A percentile compares a stretch with the other conserved stretches of the same genome.
phyloP scores from a whole-genome alignment of 345 rosid species.

The Mangifera indica region DNA sequence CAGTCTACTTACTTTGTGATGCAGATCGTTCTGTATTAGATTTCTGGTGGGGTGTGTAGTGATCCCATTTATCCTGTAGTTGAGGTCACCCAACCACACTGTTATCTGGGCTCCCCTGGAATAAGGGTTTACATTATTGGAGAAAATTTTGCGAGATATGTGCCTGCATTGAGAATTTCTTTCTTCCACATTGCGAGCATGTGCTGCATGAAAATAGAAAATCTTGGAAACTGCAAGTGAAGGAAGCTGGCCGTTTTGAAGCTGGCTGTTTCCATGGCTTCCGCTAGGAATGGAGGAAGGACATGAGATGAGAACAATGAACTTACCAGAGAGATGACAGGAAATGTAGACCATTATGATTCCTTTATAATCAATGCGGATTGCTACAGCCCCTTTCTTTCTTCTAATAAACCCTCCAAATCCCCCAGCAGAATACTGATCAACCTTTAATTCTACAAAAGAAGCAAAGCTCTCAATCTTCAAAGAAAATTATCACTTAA shows the following conservation, averaged over 20 bases:
- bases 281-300: no score
- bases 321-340: conserved; percentile 51
- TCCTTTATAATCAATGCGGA: conserved; percentile 44
- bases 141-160: conserved; percentile 51
- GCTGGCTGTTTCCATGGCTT: no score
- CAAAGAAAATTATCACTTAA: neutral
- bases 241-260: no score
- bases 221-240: neutral
- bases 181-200: conserved; percentile 48
- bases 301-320: neutral
- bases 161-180: conserved; percentile 42
- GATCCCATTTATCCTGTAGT: conserved; percentile 60
- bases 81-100: conserved; percentile 71
- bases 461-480: neutral
- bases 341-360: conserved; percentile 45
- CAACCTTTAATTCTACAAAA: conserved; percentile 42
- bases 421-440: conserved; percentile 44
- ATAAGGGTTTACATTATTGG: conserved; percentile 38
- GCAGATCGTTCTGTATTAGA: conserved; percentile 47
- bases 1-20: conserved; percentile 34
- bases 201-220: conserved; percentile 33
- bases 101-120: conserved; percentile 43
- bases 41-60: conserved; percentile 47
- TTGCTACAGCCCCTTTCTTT: conserved; percentile 54
- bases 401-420: conserved; percentile 45